phyloP scores from a whole-genome alignment of 1,284 basidiomycete genomes.

The Rhodotorula sp. region DNA sequence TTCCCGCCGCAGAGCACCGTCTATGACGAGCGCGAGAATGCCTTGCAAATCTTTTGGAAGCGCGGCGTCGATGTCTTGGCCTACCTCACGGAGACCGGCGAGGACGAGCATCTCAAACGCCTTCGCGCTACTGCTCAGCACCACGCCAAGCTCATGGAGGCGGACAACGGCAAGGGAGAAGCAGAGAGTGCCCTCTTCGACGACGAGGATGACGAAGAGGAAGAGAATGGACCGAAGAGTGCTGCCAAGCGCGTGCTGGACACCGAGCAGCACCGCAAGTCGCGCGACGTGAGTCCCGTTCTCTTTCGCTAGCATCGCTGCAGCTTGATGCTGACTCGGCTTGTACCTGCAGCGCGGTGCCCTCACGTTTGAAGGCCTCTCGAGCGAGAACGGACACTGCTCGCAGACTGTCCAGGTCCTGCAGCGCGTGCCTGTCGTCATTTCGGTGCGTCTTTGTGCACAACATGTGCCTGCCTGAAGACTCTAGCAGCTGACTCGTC shows the following conservation, averaged over 20 bases:
- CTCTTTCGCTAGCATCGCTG: background rate
- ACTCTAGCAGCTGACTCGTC: background rate
- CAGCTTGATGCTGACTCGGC: background rate
- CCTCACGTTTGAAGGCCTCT: slow-evolving; percentile 76
- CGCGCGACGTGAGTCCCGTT: slow-evolving; percentile 52
- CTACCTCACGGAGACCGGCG: slow-evolving; percentile 86
- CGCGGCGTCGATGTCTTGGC: slow-evolving; percentile 72
- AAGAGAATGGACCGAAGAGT: slow-evolving; percentile 47
- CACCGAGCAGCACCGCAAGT: slow-evolving; percentile 66
- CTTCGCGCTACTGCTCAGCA: slow-evolving; percentile 64
- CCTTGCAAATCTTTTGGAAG: slow-evolving; percentile 74
- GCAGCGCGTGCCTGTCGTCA: slow-evolving; percentile 79
- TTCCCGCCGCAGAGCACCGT: slow-evolving; percentile 71
- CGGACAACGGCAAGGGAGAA: slow-evolving; percentile 77
- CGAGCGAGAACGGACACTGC: slow-evolving; percentile 72
- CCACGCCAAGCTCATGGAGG: slow-evolving; percentile 84
- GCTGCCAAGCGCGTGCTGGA: slow-evolving; percentile 54
- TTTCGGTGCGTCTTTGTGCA: slow-evolving; percentile 55
- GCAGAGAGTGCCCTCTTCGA: slow-evolving; percentile 86
- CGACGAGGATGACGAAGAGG: slow-evolving; percentile 67
- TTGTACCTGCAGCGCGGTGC: slow-evolving; percentile 46
- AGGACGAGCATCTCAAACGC: slow-evolving; percentile 56
- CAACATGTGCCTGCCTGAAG: background rate
- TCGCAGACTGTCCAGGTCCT: slow-evolving; percentile 85
- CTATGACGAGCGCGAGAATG: slow-evolving; percentile 86